Evolutionary conservation across 495 filamentous ascomycete species (phyloP).

Genomic region (Penicillium fimorum): DNA sequence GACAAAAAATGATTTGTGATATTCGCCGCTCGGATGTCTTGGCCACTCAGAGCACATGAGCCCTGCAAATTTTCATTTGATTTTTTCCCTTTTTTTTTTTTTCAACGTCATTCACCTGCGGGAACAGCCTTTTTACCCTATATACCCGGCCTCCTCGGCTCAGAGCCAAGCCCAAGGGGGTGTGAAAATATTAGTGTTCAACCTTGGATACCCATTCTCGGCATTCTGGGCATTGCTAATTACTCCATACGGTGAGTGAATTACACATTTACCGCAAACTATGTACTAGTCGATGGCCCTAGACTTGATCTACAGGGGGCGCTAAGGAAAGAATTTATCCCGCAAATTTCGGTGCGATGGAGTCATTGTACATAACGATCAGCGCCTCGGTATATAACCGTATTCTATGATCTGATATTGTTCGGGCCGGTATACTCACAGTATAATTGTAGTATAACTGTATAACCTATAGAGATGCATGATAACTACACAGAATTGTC

Average conservation of each 20-base stretch:
- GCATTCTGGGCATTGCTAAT: slow-evolving; percentile 3
- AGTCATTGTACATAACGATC: slow-evolving; percentile 26
- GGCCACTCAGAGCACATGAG: slow-evolving; percentile 21
- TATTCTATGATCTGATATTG: slow-evolving; percentile 5
- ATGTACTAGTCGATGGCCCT: slow-evolving; percentile 14
- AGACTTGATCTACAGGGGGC: slow-evolving; percentile 20
- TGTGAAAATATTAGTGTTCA: neutral
- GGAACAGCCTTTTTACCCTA: neutral
- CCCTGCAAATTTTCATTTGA: neutral
- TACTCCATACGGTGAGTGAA: slow-evolving; percentile 14
- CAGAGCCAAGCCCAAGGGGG: neutral
- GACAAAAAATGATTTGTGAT: slow-evolving; percentile 16
- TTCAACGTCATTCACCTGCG: neutral
- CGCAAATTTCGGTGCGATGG: slow-evolving; percentile 22
- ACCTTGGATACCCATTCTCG: slow-evolving; percentile 4
- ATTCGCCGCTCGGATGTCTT: slow-evolving; percentile 22
- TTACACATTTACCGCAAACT: neutral
- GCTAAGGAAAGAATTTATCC: slow-evolving; percentile 23
- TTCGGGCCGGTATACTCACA: neutral
- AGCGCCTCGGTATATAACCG: neutral
- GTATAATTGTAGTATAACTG: neutral
- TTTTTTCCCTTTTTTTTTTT: neutral
- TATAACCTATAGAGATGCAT: neutral
- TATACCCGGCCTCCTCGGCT: slow-evolving; percentile 2
- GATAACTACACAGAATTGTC: too few species aligned